phyloP scores from a whole-genome alignment of 139 green algal genomes.

The Chlamydomonas incerta region DNA sequence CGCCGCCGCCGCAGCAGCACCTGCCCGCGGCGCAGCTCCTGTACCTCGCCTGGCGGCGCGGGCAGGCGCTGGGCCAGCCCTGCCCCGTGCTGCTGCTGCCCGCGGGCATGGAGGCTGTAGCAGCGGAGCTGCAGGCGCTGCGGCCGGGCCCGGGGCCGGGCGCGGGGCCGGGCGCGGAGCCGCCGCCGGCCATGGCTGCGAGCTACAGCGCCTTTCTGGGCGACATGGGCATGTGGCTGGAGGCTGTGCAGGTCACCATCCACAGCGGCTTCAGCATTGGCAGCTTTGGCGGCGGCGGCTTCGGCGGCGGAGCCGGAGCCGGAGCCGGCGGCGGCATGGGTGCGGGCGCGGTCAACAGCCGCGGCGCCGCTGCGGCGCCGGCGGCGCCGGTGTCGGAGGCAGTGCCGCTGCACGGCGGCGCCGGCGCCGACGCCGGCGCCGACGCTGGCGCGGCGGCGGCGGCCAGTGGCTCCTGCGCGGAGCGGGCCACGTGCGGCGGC shows the following conservation, averaged over 20 bases:
- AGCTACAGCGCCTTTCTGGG: conserved; percentile 12
- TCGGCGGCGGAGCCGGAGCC: too few relatives aligned
- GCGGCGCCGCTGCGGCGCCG: too few relatives aligned
- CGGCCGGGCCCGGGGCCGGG: too few relatives aligned
- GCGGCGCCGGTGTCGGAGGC: too few relatives aligned
- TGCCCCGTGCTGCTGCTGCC: conserved; percentile 27
- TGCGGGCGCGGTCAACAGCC: too few relatives aligned
- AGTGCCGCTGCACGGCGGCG: too few relatives aligned
- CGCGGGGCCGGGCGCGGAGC: background rate
- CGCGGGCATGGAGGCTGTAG: background rate
- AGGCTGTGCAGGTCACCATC: background rate
- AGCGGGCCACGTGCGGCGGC: too few relatives aligned
- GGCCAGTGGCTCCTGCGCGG: too few relatives aligned
- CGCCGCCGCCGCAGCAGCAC: background rate
- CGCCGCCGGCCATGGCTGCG: background rate
- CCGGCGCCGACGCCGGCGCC: too few relatives aligned
- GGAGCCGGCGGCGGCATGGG: too few relatives aligned
- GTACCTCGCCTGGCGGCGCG: conserved; percentile 6
- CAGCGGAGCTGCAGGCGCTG: background rate
- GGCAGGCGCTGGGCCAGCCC: background rate
- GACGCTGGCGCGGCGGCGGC: too few relatives aligned
- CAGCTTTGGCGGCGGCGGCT: too few relatives aligned
- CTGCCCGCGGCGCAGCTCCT: background rate
- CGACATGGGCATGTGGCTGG: conserved; percentile 31
- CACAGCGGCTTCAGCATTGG: background rate